Evolutionary conservation across 352 stramenopile species (phyloP).

Genomic region (Aphanomyces cochlioides): DNA sequence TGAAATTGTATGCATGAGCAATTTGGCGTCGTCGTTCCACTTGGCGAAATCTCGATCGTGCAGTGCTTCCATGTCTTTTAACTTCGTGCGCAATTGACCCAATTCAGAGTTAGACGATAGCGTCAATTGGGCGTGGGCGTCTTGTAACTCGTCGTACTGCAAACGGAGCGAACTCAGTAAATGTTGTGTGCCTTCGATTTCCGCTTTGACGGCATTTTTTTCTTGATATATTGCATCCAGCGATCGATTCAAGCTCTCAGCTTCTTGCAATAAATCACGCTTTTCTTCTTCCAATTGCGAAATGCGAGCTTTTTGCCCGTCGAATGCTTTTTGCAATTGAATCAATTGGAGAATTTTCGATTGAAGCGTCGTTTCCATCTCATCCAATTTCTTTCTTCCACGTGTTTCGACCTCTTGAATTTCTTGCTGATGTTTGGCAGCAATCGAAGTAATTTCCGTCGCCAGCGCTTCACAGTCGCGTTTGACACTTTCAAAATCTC

Average conservation of each 20-base stretch:
- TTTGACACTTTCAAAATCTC: slow-evolving; percentile 43
- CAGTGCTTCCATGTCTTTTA: slow-evolving; percentile 38
- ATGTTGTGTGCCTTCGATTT: slow-evolving; percentile 53
- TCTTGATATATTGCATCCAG: slow-evolving; percentile 52
- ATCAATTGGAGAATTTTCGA: slow-evolving; percentile 43
- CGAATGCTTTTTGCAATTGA: slow-evolving; percentile 59
- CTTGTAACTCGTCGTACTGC: slow-evolving; percentile 54
- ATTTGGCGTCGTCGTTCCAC: neutral
- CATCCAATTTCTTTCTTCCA: slow-evolving; percentile 45
- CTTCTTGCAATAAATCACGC: slow-evolving; percentile 59
- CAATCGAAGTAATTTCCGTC: slow-evolving; percentile 51
- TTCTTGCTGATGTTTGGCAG: slow-evolving; percentile 29
- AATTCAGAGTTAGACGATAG: slow-evolving; percentile 39
- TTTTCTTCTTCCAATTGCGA: slow-evolving; percentile 59
- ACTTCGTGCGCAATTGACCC: slow-evolving; percentile 37
- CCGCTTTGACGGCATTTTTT: slow-evolving; percentile 52
- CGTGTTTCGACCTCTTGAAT: slow-evolving; percentile 42
- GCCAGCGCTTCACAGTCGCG: slow-evolving; percentile 48
- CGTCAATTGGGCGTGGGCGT: slow-evolving; percentile 48
- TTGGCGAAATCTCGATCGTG: slow-evolving; percentile 32
- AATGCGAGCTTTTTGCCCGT: slow-evolving; percentile 44
- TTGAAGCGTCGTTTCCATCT: slow-evolving; percentile 47
- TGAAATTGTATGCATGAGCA: neutral
- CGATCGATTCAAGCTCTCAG: slow-evolving; percentile 52
- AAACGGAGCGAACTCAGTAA: slow-evolving; percentile 49